phyloP scores from a whole-genome alignment of 176 grass and related monocot genomes.

The Carex myosuroides region DNA sequence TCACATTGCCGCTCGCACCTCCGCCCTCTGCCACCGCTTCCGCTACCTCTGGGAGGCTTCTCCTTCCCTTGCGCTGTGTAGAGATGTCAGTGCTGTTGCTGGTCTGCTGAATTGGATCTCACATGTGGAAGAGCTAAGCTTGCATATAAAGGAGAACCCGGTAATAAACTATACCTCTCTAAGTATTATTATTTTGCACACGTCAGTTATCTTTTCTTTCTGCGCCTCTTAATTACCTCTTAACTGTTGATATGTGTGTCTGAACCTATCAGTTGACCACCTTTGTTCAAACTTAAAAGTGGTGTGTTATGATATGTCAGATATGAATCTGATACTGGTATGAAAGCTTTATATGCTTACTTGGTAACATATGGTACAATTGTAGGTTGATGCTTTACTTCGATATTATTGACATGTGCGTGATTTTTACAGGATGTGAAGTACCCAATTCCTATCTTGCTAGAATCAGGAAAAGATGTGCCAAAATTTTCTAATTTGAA shows the following conservation, averaged over 20 bases:
- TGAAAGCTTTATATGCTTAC: neutral
- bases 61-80: neutral
- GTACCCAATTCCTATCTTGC: neutral
- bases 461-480: neutral
- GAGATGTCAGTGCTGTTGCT: neutral
- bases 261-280: neutral
- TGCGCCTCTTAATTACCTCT: neutral
- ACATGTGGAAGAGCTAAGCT: neutral
- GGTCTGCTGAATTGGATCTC: neutral
- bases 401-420: neutral
- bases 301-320: neutral
- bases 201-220: neutral
- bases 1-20: neutral
- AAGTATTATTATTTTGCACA: no score
- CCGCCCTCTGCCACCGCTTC: neutral
- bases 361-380: neutral
- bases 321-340: neutral
- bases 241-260: neutral
- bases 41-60: neutral
- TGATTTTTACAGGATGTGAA: neutral
- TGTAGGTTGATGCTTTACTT: neutral
- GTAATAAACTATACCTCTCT: neutral
- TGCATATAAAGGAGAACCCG: neutral
- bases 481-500: conserved; percentile 1
- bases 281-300: neutral